phyloP scores from a whole-genome alignment of 345 rosid genomes.

The Salix udensis region DNA sequence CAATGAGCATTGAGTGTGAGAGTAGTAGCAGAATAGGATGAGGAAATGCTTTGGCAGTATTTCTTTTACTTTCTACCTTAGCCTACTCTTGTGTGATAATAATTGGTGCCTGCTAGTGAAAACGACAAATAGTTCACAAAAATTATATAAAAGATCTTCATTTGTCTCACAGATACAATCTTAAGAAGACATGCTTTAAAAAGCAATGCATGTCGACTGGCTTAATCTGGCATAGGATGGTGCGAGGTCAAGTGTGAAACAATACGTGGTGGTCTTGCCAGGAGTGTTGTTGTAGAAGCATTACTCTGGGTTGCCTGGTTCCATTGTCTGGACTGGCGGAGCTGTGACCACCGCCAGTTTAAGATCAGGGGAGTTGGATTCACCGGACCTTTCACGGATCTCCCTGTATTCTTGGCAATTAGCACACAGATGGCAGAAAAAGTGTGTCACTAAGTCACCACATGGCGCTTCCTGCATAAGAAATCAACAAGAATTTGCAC shows the following conservation, averaged over 20 bases:
- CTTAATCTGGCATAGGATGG: not conserved
- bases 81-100: not conserved
- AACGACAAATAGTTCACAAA: not conserved
- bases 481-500: not conserved
- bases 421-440: slow-evolving; percentile 88
- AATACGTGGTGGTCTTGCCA: not conserved
- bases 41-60: not conserved
- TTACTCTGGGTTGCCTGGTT: slow-evolving; percentile 22
- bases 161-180: not conserved
- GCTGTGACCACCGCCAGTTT: slow-evolving; percentile 49
- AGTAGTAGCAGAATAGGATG: no score
- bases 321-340: slow-evolving; percentile 64
- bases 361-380: slow-evolving; percentile 34
- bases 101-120: no score
- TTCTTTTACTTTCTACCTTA: not conserved
- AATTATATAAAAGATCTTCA: not conserved
- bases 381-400: slow-evolving; percentile 52
- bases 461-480: slow-evolving; percentile 80
- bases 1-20: no score
- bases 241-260: not conserved
- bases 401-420: slow-evolving; percentile 90
- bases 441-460: slow-evolving; percentile 72
- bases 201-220: not conserved
- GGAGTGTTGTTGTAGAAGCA: not conserved
- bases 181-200: not conserved